phyloP scores from a whole-genome alignment of 2,329 filamentous ascomycete genomes.

The Celoporthe dispersa region DNA sequence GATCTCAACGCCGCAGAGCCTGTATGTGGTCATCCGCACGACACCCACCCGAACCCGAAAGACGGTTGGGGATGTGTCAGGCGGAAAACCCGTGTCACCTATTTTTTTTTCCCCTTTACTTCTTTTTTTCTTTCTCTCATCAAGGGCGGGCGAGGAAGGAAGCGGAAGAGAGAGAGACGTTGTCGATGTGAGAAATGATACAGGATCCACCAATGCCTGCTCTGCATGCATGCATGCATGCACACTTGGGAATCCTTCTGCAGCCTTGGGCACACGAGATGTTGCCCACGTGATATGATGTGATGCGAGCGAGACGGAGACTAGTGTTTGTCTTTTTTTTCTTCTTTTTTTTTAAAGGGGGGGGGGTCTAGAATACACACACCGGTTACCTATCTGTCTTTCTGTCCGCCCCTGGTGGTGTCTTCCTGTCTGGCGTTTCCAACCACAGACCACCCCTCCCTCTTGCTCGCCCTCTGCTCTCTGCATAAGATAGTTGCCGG shows the following conservation, averaged over 20 bases:
- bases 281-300: background rate
- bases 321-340: background rate
- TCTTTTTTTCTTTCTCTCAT: too few species aligned
- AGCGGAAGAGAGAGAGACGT: background rate
- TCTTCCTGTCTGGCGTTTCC: background rate
- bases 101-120: too few species aligned
- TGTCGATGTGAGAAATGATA: background rate
- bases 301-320: background rate
- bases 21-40: background rate
- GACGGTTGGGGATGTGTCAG: too few species aligned
- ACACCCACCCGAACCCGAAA: background rate
- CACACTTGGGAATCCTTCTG: background rate
- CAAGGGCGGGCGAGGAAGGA: too few species aligned
- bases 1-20: background rate
- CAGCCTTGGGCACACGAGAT: background rate
- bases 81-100: too few species aligned
- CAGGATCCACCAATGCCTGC: background rate
- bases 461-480: background rate
- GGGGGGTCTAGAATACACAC: slow-evolving; percentile 12
- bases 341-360: too few species aligned
- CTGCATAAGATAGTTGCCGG: background rate
- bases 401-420: background rate
- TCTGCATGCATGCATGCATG: background rate
- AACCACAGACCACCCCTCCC: background rate
- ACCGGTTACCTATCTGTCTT: background rate